Percentiles rank a stretch among this genome's conserved stretches.
Conservation (phyloP, 2,329 filamentous ascomycete species). For the Hymenoscyphus fructigenus region DNA sequence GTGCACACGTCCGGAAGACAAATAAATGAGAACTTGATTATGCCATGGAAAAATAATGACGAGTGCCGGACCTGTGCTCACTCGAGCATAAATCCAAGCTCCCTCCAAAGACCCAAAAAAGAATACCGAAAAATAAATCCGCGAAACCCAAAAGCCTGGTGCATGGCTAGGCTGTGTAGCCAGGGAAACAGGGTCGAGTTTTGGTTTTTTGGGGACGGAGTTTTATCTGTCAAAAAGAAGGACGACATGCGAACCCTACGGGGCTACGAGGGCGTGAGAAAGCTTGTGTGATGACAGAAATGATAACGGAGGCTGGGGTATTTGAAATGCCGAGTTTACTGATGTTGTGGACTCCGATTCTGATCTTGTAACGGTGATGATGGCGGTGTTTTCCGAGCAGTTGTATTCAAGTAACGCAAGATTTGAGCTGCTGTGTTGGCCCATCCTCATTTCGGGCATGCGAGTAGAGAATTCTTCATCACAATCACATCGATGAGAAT, state of each 20-base stretch:
- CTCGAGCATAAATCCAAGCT: not conserved
- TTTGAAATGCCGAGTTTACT: not conserved
- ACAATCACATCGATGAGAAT: not conserved
- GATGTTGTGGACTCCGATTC: not conserved
- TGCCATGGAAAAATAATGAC: not conserved
- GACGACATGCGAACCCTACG: not conserved
- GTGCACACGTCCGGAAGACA: not conserved
- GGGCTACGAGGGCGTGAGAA: not conserved
- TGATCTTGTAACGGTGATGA: not conserved
- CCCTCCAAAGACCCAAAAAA: not conserved
- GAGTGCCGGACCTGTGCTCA: not conserved
- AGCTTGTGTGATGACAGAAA: not conserved
- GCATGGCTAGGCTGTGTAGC: slow-evolving; percentile 1
- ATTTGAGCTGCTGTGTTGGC: not conserved
- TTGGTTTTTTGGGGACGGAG: slow-evolving; percentile 1
- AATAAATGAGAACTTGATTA: not conserved
- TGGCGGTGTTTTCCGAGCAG: not conserved
- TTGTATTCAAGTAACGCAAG: not conserved
- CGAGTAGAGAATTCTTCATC: not conserved
- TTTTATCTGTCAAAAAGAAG: not conserved
- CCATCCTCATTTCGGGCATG: not conserved
- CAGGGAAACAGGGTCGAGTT: not conserved
- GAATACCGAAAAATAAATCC: not conserved
- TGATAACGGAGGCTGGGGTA: not conserved
- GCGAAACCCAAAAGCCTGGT: not conserved